Conservation (phyloP, 495 filamentous ascomycete species). For the Tetracladium setigerum region DNA sequence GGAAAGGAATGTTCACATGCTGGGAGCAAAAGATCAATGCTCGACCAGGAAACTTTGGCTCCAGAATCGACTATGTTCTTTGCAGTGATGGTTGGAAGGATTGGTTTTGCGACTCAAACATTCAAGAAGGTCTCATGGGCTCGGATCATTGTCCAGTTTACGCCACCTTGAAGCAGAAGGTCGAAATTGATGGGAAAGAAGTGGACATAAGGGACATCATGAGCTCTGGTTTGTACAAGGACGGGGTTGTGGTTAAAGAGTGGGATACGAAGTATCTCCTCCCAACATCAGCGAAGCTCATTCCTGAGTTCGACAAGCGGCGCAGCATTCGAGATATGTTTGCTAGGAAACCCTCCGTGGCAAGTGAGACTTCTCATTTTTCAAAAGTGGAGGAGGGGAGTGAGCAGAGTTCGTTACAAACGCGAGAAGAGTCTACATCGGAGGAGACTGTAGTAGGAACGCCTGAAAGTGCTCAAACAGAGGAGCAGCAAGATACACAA, state of each 20-base stretch:
- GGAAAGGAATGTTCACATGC: slow-evolving; percentile 92
- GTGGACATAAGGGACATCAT: slow-evolving; percentile 63
- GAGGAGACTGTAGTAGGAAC: too few species aligned
- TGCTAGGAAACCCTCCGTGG: slow-evolving; percentile 29
- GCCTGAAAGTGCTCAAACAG: neutral
- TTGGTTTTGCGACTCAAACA: slow-evolving; percentile 85
- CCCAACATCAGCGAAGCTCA: slow-evolving; percentile 70
- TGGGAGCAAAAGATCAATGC: slow-evolving; percentile 85
- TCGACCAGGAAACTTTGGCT: slow-evolving; percentile 83
- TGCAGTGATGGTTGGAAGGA: slow-evolving; percentile 71
- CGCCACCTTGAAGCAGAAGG: slow-evolving; percentile 59
- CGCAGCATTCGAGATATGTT: slow-evolving; percentile 94
- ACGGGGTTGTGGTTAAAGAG: slow-evolving; percentile 59
- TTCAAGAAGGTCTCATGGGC: slow-evolving; percentile 90
- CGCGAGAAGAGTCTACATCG: slow-evolving; percentile 4
- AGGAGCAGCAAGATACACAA: neutral
- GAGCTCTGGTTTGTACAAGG: slow-evolving; percentile 67
- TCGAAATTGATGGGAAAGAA: slow-evolving; percentile 41
- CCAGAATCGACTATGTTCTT: slow-evolving; percentile 88
- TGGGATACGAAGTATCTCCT: slow-evolving; percentile 59
- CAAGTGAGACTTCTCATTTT: slow-evolving; percentile 25
- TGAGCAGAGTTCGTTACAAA: slow-evolving; percentile 1
- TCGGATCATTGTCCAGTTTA: slow-evolving; percentile 97
- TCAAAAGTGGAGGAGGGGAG: neutral
- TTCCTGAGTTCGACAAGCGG: slow-evolving; percentile 81